phyloP scores from a whole-genome alignment of 2,329 filamentous ascomycete species.

The Ophiostoma perfectum region DNA sequence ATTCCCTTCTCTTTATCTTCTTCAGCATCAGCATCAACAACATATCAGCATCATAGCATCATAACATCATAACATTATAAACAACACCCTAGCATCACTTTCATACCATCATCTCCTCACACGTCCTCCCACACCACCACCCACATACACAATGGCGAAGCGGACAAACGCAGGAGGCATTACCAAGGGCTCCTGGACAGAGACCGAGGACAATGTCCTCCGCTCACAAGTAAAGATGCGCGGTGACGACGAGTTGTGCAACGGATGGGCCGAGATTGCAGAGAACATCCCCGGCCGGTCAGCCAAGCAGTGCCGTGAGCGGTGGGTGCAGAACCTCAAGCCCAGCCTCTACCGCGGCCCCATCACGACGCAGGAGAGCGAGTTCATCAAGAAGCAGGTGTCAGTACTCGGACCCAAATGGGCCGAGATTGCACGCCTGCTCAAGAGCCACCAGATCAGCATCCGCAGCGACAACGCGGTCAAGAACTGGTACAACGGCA shows the following conservation, averaged over 20 bases:
- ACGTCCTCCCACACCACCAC: not conserved
- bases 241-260: constrained; percentile 54
- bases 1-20: not conserved
- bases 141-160: not conserved
- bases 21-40: not conserved
- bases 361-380: constrained; percentile 65
- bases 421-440: constrained; percentile 82
- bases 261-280: constrained; percentile 74
- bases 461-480: constrained; percentile 91
- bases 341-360: constrained; percentile 66
- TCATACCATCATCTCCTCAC: not conserved
- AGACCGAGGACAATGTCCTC: constrained; percentile 62
- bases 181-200: constrained; percentile 61
- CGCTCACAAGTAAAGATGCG: constrained; percentile 61
- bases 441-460: constrained; percentile 41
- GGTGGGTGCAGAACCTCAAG: constrained; percentile 91
- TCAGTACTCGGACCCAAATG: constrained; percentile 75
- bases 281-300: constrained; percentile 69
- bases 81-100: not conserved
- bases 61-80: not conserved
- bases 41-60: not conserved
- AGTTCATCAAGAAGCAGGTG: constrained; percentile 72
- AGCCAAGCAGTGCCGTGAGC: constrained; percentile 90
- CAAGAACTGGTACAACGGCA: constrained; percentile 98
- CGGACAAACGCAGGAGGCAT: not conserved